Evolutionary conservation across 768 basidiomycete genomes (phyloP), one percentile per base, ranked within the genome.

Genomic region (Lyophyllum atratum): DNA sequence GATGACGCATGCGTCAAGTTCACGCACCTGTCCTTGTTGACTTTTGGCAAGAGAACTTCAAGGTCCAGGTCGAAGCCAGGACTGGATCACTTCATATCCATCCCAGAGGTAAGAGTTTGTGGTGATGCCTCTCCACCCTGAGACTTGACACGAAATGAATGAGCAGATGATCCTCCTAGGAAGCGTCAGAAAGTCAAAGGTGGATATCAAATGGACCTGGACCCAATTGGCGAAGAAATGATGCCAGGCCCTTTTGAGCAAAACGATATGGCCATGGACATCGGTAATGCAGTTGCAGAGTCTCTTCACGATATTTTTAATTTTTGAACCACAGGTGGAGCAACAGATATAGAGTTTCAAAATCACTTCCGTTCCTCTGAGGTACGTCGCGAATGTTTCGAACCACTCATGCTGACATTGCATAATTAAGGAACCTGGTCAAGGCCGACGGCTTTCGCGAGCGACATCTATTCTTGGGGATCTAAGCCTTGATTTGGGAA

Each of bases 41-140:
- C 54, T 91, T 93, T 63, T 93, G 92, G 92, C 74, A 82, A 56
- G 80, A 84, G 54, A 87, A 82, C 63, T 85, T 90, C 71, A 88
- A 82, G 63, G 75, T 86, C 1, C 88, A 89, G 63, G 80, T 91
- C 2, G 83, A 88, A 65, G 80, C 87, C 22, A 81, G 83, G 51
- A 80, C 81, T 1, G 80, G 80, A 11, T 55, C 63, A 14, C 56
- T 83, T 17, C 69, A 73, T 31, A 63, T 84, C 22, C 77, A 80
- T 60, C 61, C 63, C 14, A 59, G 62, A 48, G 76, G 79, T 77
- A 58, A 40, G 60, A 24, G 14, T 42, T 37, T 14, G 12, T 37
- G 15, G 47, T 8, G n/a, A 52, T 24, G 11, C 31, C 11, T 34
- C 0, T 44, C 19, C 4, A 44, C 12, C 21, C 43, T 22, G 31